phyloP scores from a whole-genome alignment of 495 filamentous ascomycete genomes.

The Evansstolkia leycettana region DNA sequence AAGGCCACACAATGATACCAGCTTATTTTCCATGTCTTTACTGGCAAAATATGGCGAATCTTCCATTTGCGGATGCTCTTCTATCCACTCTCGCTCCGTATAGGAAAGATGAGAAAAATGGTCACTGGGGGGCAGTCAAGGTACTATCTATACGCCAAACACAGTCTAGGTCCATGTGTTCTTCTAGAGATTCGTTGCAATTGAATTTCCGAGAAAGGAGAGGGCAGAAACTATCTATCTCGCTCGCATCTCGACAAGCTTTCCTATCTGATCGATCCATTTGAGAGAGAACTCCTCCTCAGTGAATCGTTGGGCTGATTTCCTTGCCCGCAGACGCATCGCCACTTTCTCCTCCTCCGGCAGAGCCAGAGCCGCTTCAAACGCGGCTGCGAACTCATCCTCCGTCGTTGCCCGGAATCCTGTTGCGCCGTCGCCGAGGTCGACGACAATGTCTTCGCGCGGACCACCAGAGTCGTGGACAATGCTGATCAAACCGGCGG shows the following conservation, averaged over 20 bases:
- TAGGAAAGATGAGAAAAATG: no score
- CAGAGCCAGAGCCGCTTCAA: slow-evolving; percentile 61
- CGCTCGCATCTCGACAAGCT: slow-evolving; percentile 38
- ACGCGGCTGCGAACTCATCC: slow-evolving; percentile 65
- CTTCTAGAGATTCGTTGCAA: no score
- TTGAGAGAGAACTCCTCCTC: slow-evolving; percentile 70
- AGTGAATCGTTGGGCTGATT: slow-evolving; percentile 69
- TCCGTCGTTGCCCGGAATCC: slow-evolving; percentile 75
- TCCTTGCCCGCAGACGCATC: slow-evolving; percentile 61
- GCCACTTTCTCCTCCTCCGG: slow-evolving; percentile 50
- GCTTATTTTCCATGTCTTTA: no score
- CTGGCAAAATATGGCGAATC: no score
- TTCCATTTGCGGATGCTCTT: no score
- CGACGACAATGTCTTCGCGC: slow-evolving; percentile 80
- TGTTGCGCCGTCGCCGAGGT: slow-evolving; percentile 62
- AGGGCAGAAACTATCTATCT: neutral
- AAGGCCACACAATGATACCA: no score
- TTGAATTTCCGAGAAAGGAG: no score
- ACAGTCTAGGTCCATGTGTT: no score
- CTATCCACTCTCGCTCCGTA: no score
- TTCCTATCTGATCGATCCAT: slow-evolving; percentile 63
- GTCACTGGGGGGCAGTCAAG: no score
- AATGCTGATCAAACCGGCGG: slow-evolving; percentile 80
- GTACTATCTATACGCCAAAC: no score
- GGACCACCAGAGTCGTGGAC: slow-evolving; percentile 90